Evolutionary conservation across 2,329 filamentous ascomycete genomes (phyloP).

Genomic region (Endoconidiophora laricicola): DNA sequence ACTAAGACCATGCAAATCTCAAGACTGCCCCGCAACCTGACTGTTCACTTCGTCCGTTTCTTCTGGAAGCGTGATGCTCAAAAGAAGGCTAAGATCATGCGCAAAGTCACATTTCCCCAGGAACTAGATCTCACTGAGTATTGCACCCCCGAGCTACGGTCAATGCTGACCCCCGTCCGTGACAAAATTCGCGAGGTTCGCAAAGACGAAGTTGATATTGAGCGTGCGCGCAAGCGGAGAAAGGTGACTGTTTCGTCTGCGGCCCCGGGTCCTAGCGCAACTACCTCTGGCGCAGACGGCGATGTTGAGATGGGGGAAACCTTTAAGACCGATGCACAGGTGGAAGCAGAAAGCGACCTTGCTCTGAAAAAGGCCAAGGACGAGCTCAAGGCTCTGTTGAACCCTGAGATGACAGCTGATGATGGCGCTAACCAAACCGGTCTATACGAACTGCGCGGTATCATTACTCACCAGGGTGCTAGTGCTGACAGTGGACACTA

Average conservation of each 20-base stretch:
- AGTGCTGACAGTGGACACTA: conserved; percentile 97
- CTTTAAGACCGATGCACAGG: conserved; percentile 87
- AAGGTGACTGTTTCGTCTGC: conserved; percentile 42
- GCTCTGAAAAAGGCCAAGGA: conserved; percentile 69
- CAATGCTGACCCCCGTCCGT: conserved; percentile 72
- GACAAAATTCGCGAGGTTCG: conserved; percentile 91
- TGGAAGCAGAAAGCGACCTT: conserved; percentile 69
- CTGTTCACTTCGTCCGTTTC: conserved; percentile 94
- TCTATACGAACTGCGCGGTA: conserved; percentile 81
- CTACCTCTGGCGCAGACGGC: conserved; percentile 33
- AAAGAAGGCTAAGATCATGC: conserved; percentile 99
- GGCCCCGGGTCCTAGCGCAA: conserved; percentile 17
- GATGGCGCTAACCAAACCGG: conserved; percentile 83
- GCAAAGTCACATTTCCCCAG: conserved; percentile 89
- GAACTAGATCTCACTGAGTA: conserved; percentile 91
- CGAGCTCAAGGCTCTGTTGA: conserved; percentile 65
- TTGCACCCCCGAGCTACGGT: conserved; percentile 77
- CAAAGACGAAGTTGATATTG: conserved; percentile 88
- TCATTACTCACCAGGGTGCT: conserved; percentile 91
- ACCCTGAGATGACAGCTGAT: conserved; percentile 57
- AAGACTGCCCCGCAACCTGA: conserved; percentile 82
- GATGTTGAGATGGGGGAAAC: conserved; percentile 60
- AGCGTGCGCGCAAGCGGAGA: conserved; percentile 80
- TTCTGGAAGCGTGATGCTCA: conserved; percentile 92
- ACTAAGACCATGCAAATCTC: conserved; percentile 85